These are phyloP conservation scores for Xylariaceae sp. DNA, from an alignment of 2,329 filamentous ascomycete species.

Conservation along the genomic window DNA sequence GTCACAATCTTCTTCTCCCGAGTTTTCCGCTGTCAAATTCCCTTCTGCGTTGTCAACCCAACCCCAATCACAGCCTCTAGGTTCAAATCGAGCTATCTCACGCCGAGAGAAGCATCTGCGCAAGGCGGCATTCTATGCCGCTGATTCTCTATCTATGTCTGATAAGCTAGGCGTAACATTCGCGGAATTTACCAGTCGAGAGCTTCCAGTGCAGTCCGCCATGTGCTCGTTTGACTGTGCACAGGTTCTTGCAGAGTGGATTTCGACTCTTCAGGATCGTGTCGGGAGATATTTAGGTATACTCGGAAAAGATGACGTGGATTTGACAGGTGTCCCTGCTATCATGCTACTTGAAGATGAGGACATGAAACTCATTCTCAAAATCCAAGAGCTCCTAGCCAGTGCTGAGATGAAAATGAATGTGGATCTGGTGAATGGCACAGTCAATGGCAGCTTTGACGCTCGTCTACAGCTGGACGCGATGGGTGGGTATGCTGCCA, in stretches of 20 bases:
- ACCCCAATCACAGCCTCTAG: constrained; percentile 35
- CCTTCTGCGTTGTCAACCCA: constrained; percentile 35
- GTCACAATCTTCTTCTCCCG: constrained; percentile 57
- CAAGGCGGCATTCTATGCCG: constrained; percentile 94
- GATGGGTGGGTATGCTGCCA: constrained; percentile 79
- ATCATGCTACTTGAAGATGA: constrained; percentile 93
- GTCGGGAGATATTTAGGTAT: constrained; percentile 90
- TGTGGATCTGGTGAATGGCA: constrained; percentile 54
- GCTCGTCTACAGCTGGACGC: constrained; percentile 62
- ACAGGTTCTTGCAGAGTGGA: constrained; percentile 93
- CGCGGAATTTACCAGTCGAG: constrained; percentile 80
- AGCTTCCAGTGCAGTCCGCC: constrained; percentile 87
- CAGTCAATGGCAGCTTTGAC: constrained; percentile 56
- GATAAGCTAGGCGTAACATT: constrained; percentile 86
- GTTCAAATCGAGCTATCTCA: constrained; percentile 57
- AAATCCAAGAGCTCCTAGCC: constrained; percentile 78
- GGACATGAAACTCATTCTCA: constrained; percentile 82
- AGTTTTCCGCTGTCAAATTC: constrained; percentile 50
- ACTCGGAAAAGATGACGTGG: constrained; percentile 80
- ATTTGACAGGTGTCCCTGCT: constrained; percentile 79
- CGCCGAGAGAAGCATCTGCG: constrained; percentile 86
- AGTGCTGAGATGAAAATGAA: constrained; percentile 82
- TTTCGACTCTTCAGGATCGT: constrained; percentile 89
- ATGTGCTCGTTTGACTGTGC: constrained; percentile 94
- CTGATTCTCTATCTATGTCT: constrained; percentile 87